Evolutionary conservation across 73 alveolate genomes (phyloP).

Genomic region (Blepharisma stoltei): DNA sequence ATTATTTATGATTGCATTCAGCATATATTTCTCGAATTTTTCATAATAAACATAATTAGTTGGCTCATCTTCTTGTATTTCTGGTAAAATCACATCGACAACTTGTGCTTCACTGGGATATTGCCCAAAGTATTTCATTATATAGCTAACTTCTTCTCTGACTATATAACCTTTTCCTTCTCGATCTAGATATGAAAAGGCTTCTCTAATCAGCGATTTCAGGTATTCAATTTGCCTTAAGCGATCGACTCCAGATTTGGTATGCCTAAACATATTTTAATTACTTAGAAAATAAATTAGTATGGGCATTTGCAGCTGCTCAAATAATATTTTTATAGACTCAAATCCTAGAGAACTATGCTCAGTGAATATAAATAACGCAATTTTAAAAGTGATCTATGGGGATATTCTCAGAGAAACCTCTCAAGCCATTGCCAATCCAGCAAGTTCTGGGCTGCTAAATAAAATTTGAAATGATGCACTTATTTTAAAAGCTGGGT

Average conservation of each 20-base stretch:
- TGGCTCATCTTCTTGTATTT: constrained; percentile 76
- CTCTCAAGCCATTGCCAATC: too few species aligned
- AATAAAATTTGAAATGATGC: too few species aligned
- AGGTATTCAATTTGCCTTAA: constrained; percentile 61
- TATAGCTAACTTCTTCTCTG: constrained; percentile 54
- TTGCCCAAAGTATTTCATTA: constrained; percentile 67
- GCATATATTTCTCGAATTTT: constrained; percentile 69
- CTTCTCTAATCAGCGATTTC: constrained; percentile 57
- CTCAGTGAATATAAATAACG: too few species aligned
- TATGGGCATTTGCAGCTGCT: too few species aligned
- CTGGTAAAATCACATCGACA: constrained; percentile 65
- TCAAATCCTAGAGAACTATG: too few species aligned
- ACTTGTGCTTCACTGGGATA: constrained; percentile 71
- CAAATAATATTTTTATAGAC: too few species aligned
- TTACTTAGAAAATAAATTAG: too few species aligned
- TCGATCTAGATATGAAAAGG: constrained; percentile 56
- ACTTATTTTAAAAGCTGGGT: too few species aligned
- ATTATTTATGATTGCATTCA: constrained; percentile 48
- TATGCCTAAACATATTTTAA: constrained; percentile 9
- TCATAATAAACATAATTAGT: constrained; percentile 61
- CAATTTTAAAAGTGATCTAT: too few species aligned
- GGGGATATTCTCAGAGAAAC: too few species aligned
- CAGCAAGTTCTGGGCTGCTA: too few species aligned
- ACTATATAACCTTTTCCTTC: constrained; percentile 65
- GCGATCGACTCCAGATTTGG: constrained; percentile 43